A percentile compares a stretch with the other conserved stretches of the same genome.
phyloP scores from a whole-genome alignment of 495 filamentous ascomycete species.

The Pseudoneurospora amorphoporcata region DNA sequence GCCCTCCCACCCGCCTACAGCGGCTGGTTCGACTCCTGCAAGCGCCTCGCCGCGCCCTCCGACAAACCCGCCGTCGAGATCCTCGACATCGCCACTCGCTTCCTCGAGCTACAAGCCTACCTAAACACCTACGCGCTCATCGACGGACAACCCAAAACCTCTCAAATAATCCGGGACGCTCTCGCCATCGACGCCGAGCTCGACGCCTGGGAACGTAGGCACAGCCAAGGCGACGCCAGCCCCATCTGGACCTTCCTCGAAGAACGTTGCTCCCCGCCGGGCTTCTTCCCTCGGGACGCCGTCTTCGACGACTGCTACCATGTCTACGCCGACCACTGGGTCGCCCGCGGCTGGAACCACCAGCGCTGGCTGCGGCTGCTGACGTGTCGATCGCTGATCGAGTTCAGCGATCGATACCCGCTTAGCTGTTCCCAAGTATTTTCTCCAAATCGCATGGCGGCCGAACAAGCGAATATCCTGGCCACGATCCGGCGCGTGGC shows the following conservation, averaged over 20 bases:
- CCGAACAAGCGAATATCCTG: slow-evolving; percentile 22
- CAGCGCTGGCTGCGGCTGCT: slow-evolving; percentile 53
- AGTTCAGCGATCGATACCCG: slow-evolving; percentile 21
- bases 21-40: slow-evolving; percentile 26
- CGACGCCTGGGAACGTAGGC: slow-evolving; percentile 19
- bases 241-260: slow-evolving; percentile 19
- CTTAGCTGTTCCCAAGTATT: slow-evolving; percentile 3
- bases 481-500: slow-evolving; percentile 22
- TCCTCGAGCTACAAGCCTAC: slow-evolving; percentile 23
- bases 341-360: slow-evolving; percentile 49
- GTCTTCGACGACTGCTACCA: slow-evolving; percentile 51
- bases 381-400: slow-evolving; percentile 42
- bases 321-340: slow-evolving; percentile 47
- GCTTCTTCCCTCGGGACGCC: slow-evolving; percentile 25
- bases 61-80: slow-evolving; percentile 24
- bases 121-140: slow-evolving; percentile 17
- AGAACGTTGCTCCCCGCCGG: slow-evolving; percentile 8
- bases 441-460: slow-evolving; percentile 24
- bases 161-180: slow-evolving; percentile 20
- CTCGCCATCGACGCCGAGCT: slow-evolving; percentile 26
- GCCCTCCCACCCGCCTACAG: slow-evolving; percentile 26
- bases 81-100: slow-evolving; percentile 19
- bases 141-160: slow-evolving; percentile 23
- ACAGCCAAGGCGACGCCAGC: slow-evolving; percentile 10
- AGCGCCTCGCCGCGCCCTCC: slow-evolving; percentile 10